These are phyloP conservation scores for Tranzscheliella williamsii DNA, from an alignment of 1,284 basidiomycete genomes.

Conservation along the genomic window DNA sequence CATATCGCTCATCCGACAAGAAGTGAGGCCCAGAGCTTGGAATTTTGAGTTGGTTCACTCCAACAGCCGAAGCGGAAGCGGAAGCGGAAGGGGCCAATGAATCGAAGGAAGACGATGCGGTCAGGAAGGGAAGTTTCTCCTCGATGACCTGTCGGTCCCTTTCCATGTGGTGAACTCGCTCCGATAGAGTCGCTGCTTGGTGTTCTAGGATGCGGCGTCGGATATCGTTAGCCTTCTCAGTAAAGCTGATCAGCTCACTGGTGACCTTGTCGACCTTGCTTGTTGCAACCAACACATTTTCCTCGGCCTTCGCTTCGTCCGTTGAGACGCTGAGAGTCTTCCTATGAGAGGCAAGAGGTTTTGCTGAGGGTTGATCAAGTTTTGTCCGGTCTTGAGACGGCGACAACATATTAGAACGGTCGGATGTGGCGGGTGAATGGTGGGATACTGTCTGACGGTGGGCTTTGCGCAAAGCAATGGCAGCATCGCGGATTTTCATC, in stretches of 20 bases:
- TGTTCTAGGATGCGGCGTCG: slow-evolving; percentile 44
- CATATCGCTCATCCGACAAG: slow-evolving; percentile 20
- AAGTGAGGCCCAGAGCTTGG: slow-evolving; percentile 5
- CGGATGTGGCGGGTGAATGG: slow-evolving; percentile 16
- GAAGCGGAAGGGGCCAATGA: slow-evolving; percentile 34
- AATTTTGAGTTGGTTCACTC: slow-evolving; percentile 10
- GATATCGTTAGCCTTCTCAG: slow-evolving; percentile 26
- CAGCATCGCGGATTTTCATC: slow-evolving; percentile 45
- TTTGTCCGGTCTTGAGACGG: slow-evolving; percentile 11
- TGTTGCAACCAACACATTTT: slow-evolving; percentile 30
- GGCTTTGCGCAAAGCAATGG: slow-evolving; percentile 45
- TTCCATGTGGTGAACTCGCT: slow-evolving; percentile 39
- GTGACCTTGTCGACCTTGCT: slow-evolving; percentile 44
- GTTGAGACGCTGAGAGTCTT: slow-evolving; percentile 28
- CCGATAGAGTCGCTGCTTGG: slow-evolving; percentile 41
- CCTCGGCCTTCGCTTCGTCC: slow-evolving; percentile 42
- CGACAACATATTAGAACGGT: slow-evolving; percentile 10
- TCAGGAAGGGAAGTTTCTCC: slow-evolving; percentile 24
- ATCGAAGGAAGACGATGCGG: slow-evolving; percentile 24
- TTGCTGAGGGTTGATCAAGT: no score
- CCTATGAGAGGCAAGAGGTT: slow-evolving; percentile 1
- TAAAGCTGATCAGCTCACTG: slow-evolving; percentile 36
- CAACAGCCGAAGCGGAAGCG: slow-evolving; percentile 13
- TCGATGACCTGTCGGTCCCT: slow-evolving; percentile 25
- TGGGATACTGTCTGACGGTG: slow-evolving; percentile 23